A percentile compares a stretch with the other conserved stretches of the same genome.
Evolutionary conservation across 2,329 filamentous ascomycete species (phyloP).

Genomic region (Scleromitrula shiraiana): DNA sequence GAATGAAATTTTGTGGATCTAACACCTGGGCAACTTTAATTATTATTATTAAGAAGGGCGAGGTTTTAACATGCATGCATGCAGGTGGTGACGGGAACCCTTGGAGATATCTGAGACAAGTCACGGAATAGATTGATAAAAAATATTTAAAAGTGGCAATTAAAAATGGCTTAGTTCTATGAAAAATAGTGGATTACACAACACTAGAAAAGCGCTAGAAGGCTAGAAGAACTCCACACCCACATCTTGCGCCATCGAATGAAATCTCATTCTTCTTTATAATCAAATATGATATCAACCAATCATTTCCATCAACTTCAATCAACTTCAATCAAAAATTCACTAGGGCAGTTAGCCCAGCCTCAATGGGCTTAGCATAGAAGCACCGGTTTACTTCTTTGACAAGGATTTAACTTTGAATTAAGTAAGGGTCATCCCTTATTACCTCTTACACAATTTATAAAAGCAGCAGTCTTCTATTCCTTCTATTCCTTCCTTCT

Average conservation of each 20-base stretch:
- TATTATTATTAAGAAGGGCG: too few species aligned
- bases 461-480: neutral
- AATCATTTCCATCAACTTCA: too few species aligned
- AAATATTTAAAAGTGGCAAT: neutral
- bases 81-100: too few species aligned
- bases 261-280: neutral
- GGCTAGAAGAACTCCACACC: neutral
- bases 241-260: neutral
- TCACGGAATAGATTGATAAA: neutral
- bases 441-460: neutral
- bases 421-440: neutral
- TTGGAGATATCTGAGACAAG: too few species aligned
- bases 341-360: neutral
- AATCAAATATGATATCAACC: neutral
- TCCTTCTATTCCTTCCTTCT: neutral
- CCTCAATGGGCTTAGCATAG: neutral
- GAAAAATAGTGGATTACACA: neutral
- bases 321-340: too few species aligned
- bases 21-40: too few species aligned
- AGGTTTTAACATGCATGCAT: too few species aligned
- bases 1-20: too few species aligned
- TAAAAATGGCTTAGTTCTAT: neutral
- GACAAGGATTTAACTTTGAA: neutral
- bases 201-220: conserved; percentile 8
- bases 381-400: neutral